Percentiles rank a stretch among this genome's conserved stretches.
Conservation (phyloP, 106 monocot genomes). For the Iris macrosiphon region DNA sequence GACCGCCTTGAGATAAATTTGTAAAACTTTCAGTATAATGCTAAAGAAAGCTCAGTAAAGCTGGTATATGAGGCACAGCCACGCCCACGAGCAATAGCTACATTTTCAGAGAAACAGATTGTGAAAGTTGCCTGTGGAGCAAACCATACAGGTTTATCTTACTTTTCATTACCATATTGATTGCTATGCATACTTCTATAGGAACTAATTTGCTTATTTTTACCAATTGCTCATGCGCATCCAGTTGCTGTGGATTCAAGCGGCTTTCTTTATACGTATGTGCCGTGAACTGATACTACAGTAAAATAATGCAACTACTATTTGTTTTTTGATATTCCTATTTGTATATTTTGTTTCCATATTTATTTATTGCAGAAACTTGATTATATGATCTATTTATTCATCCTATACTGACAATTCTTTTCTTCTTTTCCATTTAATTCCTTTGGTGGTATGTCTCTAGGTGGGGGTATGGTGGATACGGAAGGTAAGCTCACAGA, state of each 20-base stretch:
- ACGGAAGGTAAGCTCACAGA: conserved; percentile 85
- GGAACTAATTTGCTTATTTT: background rate
- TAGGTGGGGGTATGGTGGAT: conserved; percentile 99
- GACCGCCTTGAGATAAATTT: background rate
- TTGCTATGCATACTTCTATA: conserved; percentile 4
- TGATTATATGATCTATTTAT: background rate
- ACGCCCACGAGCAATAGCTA: conserved; percentile 74
- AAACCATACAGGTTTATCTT: conserved; percentile 84
- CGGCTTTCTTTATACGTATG: conserved; percentile 98
- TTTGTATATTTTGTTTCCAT: conserved; percentile 8
- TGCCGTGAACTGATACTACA: conserved; percentile 1
- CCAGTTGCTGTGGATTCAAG: conserved; percentile 92
- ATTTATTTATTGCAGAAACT: too few species aligned
- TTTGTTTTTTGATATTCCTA: background rate
- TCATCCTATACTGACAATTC: background rate
- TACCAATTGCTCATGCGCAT: conserved; percentile 3
- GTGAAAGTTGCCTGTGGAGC: conserved; percentile 96
- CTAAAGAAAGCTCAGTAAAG: conserved; percentile 80
- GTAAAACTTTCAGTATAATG: conserved; percentile 66
- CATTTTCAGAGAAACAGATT: conserved; percentile 67
- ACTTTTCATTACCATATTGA: conserved; percentile 1
- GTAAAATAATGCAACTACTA: too few species aligned
- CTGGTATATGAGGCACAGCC: conserved; percentile 88
- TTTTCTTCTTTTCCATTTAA: background rate
- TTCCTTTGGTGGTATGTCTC: conserved; percentile 5